Conservation (phyloP, 2,329 filamentous ascomycete species). For the Chaetomiaceae sp. region DNA sequence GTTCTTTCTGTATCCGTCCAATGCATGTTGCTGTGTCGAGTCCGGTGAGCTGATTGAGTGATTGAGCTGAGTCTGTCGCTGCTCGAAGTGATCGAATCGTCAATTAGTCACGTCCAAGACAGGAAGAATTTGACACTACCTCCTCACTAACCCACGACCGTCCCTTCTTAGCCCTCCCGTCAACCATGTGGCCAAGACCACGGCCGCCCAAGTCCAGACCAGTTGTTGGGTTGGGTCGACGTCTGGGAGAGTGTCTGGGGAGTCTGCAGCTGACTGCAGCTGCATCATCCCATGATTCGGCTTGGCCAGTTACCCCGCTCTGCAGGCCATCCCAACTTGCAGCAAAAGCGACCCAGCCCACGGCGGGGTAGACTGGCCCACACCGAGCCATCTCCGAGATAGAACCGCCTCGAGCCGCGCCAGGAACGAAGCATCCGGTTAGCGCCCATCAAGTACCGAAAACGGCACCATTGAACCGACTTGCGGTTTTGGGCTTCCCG, state of each 20-base stretch:
- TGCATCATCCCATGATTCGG: not conserved
- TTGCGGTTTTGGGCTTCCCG: not conserved
- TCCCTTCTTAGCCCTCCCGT: too few relatives aligned
- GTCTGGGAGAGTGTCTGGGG: not conserved
- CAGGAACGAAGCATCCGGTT: not conserved
- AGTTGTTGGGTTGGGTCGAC: not conserved
- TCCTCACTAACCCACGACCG: too few relatives aligned
- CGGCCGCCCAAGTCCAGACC: too few relatives aligned
- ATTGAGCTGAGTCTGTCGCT: too few relatives aligned
- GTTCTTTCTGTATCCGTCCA: too few relatives aligned
- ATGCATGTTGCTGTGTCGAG: too few relatives aligned
- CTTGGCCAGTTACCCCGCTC: slow-evolving; percentile 16
- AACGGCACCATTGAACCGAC: not conserved
- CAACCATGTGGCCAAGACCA: too few relatives aligned
- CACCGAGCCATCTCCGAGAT: slow-evolving; percentile 28
- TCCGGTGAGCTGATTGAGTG: too few relatives aligned
- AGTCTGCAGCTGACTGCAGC: not conserved
- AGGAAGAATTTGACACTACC: too few relatives aligned
- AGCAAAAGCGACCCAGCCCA: not conserved
- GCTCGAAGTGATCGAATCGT: too few relatives aligned
- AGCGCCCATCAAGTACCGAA: slow-evolving; percentile 12
- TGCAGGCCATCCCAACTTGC: not conserved
- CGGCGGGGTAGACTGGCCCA: slow-evolving; percentile 3
- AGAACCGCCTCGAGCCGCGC: slow-evolving; percentile 13
- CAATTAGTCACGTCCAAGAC: too few relatives aligned